These are phyloP conservation scores for Acacia acuminata DNA, from an alignment of 306 rosid species.

Conservation along the genomic window DNA sequence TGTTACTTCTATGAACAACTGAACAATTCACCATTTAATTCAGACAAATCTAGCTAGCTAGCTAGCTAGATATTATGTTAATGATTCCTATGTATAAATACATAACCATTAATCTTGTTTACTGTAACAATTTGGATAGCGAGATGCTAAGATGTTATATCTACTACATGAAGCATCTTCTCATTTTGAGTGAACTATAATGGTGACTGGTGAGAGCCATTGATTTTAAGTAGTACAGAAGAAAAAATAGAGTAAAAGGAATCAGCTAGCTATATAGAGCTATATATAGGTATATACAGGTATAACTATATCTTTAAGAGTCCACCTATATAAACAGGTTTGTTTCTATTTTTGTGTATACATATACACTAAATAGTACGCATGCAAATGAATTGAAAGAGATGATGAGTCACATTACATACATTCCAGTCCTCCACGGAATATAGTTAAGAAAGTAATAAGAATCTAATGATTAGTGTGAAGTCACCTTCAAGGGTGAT, in stretches of 20 bases:
- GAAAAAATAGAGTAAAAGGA: not conserved
- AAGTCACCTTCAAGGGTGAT: slow-evolving; percentile 37
- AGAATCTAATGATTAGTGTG: slow-evolving; percentile 8
- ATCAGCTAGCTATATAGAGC: not conserved
- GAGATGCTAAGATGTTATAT: too few relatives aligned
- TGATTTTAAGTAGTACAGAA: not conserved
- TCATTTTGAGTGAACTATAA: not conserved
- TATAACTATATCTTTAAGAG: not conserved
- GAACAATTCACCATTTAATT: not conserved
- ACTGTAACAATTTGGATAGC: too few relatives aligned
- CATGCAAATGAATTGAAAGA: not conserved
- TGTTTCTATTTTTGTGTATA: not conserved
- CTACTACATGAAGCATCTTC: not conserved
- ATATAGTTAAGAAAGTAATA: not conserved
- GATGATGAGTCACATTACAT: not conserved
- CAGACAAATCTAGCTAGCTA: too few relatives aligned
- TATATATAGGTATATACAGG: not conserved
- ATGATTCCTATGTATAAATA: not conserved
- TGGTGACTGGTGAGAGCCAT: not conserved
- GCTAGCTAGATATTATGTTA: not conserved
- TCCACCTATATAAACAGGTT: slow-evolving; percentile 4
- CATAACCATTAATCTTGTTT: not conserved
- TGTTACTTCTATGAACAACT: not conserved
- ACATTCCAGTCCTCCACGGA: not conserved
- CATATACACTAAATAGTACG: not conserved